Base-by-base conservation (phyloP, 495 filamentous ascomycete genomes). In the Neurospora sp. region DNA sequence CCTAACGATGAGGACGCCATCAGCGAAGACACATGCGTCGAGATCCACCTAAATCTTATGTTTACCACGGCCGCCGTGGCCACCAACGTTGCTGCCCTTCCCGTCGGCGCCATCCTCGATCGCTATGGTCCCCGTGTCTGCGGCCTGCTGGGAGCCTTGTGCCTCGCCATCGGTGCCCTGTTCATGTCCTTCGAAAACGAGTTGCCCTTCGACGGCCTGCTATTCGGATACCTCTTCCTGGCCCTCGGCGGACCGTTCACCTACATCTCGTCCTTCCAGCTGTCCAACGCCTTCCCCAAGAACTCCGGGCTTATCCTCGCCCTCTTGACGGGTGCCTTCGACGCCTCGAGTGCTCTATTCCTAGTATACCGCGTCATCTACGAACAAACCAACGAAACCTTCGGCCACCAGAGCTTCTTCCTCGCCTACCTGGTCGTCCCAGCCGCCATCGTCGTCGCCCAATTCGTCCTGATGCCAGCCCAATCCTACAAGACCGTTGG, bases 1-100 rank as follows among this genome's bases (percentile, higher is more conserved):
- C 40, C n/a, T 7, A 27, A 70, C 37, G 82, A 89, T 1, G 73
- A 76, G 37, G 72, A 38, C 38, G 88, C 92, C 75, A 75, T 91
- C 38, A 85, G 90, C 44, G 81, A 86, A 7, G 84, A 88, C 70
- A 89, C 90, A 0, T 86, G 86, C 72, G 88, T 94, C 23, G 94
- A 97, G 79, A 90, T 97, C 69, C 88, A 91, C 69, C 85, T 97
- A 69, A 97, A 97, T 80, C 82, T 97, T 73, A 97, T 97, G 94
- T 97, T 97, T 84, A 97, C 94, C 39, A 86, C 92, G 42, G 94
- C 93, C n/a, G 94, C 93, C 16, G 94, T 97, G 20, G 90, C 88
- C 5, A 97, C 94, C 42, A 89, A 88, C 69, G 91, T 95, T 20
- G 90, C 89, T 20, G 94, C 94, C 10, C 84, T 97, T 4, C 93